Evolutionary conservation across 176 grass and related monocot species (phyloP).

Genomic region (maize (Zea mays)): Zm-B73-REFERENCE-NAM-5.0 NC_050099.1:166191501-166192000

Average conservation of each 20-base stretch:
- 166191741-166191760: conserved; percentile 17
- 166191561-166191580: conserved; percentile 81
- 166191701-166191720: conserved; percentile 84
- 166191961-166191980: conserved; percentile 39
- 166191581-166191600: conserved; percentile 7
- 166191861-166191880: neutral
- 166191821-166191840: neutral
- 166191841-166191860: neutral
- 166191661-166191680: conserved; percentile 67
- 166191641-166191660: conserved; percentile 85
- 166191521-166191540: conserved; percentile 77
- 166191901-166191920: conserved; percentile 52
- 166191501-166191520: conserved; percentile 95
- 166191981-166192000: conserved; percentile 75
- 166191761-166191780: conserved; percentile 18
- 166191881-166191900: neutral
- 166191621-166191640: neutral
- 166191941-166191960: conserved; percentile 53
- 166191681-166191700: conserved; percentile 77
- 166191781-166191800: neutral
- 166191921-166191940: conserved; percentile 72
- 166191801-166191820: neutral
- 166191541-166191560: conserved; percentile 85
- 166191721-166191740: conserved; percentile 80
- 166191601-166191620: conserved; percentile 10